Evolutionary conservation across 2,329 filamentous ascomycete genomes (phyloP), one percentile per base, ranked within the genome.

Genomic region (Rosellinia necatrix): DNA sequence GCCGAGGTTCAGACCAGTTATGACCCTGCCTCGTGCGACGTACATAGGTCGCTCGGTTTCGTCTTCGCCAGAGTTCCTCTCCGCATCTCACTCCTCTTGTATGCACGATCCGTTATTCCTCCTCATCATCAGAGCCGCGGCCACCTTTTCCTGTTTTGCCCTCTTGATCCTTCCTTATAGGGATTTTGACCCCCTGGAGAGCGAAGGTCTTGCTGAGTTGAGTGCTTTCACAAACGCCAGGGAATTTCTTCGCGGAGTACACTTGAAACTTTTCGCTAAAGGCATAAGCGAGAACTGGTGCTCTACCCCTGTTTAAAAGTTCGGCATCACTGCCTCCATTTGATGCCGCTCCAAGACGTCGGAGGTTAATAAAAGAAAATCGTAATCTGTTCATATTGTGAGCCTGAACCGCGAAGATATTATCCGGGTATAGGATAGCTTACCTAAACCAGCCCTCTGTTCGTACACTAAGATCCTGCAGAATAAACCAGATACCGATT

Each of bases 241-340:
- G 94, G 73, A 99, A 99, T 69, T 97, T 97, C 81, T 99, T 99
- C 43, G 94, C 94, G 2, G 91, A 96, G 75, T 89, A 97, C 25
- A 99, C 94, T 50, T 91, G 90, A 78, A 99, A 97, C 2, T 86
- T 82, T 4, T 96, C 89, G 43, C 90, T 96, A 74, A 93, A 97
- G 66, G 86, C 88, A 7, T 87, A 89, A 1, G 93, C 92, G 15
- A 97, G 81, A 10, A 97, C 88, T 0, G 90, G 90, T 0, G 90
- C 90, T 60, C 86, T 87, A 53, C 87, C 88, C 32, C 83, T 87
- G 71, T 92, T 94, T 58, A 96, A 78, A 70, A 73, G 67, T 54
- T 75, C 65, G 68, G 75, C 64, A 71, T 75, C 63, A 72, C 71
- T 69, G 58, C 66, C 70, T 64, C 60, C 68, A 62, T 71, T 70